A percentile compares a stretch with the other conserved stretches of the same genome.
phyloP scores from a whole-genome alignment of 139 green algal genomes.

The Picochlorum costavermella region DNA sequence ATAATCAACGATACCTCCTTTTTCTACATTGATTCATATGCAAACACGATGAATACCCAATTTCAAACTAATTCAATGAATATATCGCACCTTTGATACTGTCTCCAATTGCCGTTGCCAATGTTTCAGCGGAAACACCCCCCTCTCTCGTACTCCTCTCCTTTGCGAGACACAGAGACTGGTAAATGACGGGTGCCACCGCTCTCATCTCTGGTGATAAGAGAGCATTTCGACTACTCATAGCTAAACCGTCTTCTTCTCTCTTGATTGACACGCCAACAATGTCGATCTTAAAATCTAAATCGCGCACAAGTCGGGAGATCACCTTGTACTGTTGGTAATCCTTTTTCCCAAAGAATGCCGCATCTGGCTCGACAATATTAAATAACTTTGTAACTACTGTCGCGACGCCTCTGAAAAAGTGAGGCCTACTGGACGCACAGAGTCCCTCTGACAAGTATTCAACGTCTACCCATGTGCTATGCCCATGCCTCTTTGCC shows the following conservation, averaged over 20 bases:
- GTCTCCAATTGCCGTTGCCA: neutral
- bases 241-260: slow-evolving; percentile 87
- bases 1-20: slow-evolving; percentile 79
- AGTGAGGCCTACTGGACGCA: slow-evolving; percentile 74
- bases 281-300: slow-evolving; percentile 82
- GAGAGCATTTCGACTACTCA: slow-evolving; percentile 87
- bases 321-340: slow-evolving; percentile 95
- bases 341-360: slow-evolving; percentile 94
- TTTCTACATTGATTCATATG: slow-evolving; percentile 21
- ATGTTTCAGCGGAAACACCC: neutral
- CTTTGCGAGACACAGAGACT: slow-evolving; percentile 25
- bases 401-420: slow-evolving; percentile 96
- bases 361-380: slow-evolving; percentile 90
- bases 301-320: slow-evolving; percentile 73
- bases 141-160: neutral
- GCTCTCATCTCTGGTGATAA: slow-evolving; percentile 54
- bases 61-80: neutral
- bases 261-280: slow-evolving; percentile 77
- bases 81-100: neutral
- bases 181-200: slow-evolving; percentile 48
- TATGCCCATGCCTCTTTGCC: slow-evolving; percentile 44
- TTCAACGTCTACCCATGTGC: slow-evolving; percentile 75
- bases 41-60: neutral
- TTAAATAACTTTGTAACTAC: slow-evolving; percentile 97
- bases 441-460: slow-evolving; percentile 77